Evolutionary conservation across 2,329 filamentous ascomycete genomes (phyloP).

Genomic region (Rhynchosporium graminicola): DNA sequence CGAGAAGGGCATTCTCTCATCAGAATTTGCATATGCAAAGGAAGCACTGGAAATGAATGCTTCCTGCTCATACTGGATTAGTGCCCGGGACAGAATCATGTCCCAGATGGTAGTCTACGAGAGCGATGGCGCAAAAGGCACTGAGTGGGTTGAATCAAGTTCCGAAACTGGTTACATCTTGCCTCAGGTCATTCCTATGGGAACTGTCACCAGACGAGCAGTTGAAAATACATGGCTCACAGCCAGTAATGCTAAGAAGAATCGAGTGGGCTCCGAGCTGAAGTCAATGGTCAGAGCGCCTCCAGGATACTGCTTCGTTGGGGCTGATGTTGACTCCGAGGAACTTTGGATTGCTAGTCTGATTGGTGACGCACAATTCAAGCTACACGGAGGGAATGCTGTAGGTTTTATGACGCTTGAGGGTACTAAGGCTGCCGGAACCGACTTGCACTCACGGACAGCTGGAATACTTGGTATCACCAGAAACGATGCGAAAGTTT

Average conservation of each 20-base stretch:
- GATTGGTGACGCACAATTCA: constrained; percentile 91
- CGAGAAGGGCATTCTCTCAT: constrained; percentile 83
- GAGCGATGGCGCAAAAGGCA: constrained; percentile 51
- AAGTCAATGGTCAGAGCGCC: constrained; percentile 97
- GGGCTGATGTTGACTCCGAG: constrained; percentile 95
- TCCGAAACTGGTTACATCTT: constrained; percentile 74
- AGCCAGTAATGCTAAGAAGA: constrained; percentile 94
- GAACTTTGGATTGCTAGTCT: constrained; percentile 98
- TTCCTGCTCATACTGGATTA: constrained; percentile 99
- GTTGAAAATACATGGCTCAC: constrained; percentile 99
- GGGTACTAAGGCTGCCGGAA: constrained; percentile 90
- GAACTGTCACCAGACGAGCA: constrained; percentile 88
- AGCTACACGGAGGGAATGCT: constrained; percentile 92
- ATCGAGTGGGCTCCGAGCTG: constrained; percentile 92
- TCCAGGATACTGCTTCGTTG: constrained; percentile 88
- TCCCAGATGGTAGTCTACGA: constrained; percentile 95
- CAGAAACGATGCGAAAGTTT: constrained; percentile 92
- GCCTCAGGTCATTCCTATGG: constrained; percentile 97
- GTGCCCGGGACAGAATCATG: constrained; percentile 86
- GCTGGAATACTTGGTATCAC: constrained; percentile 91
- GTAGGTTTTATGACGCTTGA: constrained; percentile 99
- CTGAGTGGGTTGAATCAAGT: constrained; percentile 25
- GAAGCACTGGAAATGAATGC: constrained; percentile 98
- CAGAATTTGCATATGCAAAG: constrained; percentile 86
- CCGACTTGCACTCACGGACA: constrained; percentile 91